Conservation (phyloP, 495 filamentous ascomycete genomes). For the Penicillium paxilli region DNA sequence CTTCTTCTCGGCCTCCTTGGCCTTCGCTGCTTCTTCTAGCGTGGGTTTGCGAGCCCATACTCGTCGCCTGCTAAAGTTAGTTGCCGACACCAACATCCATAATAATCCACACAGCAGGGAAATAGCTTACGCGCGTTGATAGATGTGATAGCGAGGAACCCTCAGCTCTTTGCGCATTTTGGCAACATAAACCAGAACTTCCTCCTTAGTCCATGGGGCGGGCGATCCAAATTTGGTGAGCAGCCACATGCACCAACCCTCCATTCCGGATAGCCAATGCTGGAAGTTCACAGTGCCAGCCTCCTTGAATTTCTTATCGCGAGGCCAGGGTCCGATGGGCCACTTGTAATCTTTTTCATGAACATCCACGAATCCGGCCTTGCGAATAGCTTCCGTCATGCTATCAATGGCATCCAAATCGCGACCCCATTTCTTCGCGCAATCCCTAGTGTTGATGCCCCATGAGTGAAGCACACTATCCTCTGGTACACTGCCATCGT, state of each 20-base stretch:
- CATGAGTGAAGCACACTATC: conserved; percentile 27
- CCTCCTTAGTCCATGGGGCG: conserved; percentile 22
- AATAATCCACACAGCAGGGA: neutral
- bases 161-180: conserved; percentile 19
- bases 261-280: conserved; percentile 48
- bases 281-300: conserved; percentile 62
- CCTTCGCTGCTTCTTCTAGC: neutral
- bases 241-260: conserved; percentile 28
- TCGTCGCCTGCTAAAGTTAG: conserved; percentile 7
- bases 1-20: neutral
- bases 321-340: conserved; percentile 68
- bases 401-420: conserved; percentile 15
- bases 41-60: conserved; percentile 24
- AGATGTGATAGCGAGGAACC: conserved; percentile 19
- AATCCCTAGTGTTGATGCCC: conserved; percentile 18
- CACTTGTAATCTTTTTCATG: conserved; percentile 54
- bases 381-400: conserved; percentile 22
- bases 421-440: conserved; percentile 17
- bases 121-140: conserved; percentile 13
- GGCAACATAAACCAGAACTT: conserved; percentile 25
- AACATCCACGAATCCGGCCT: conserved; percentile 38
- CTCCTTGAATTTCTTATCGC: conserved; percentile 62
- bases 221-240: conserved; percentile 26
- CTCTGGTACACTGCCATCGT: conserved; percentile 42
- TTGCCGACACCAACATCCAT: neutral